Conservation (phyloP, 1,284 basidiomycete species). For the Dichomitus squalens region DNA sequence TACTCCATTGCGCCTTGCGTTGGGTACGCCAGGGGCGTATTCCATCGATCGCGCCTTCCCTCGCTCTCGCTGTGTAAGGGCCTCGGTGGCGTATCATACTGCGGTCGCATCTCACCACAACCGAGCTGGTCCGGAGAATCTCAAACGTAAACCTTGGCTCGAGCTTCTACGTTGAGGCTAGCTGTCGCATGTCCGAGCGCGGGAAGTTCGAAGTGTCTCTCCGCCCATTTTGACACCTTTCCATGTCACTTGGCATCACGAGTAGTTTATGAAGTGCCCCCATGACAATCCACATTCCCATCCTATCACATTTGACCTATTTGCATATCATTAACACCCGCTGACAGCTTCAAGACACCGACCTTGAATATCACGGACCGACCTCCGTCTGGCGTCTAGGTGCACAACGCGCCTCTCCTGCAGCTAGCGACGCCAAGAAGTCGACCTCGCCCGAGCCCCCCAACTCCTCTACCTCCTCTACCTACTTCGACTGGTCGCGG, state of each 20-base stretch:
- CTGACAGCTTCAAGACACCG: conserved; percentile 34
- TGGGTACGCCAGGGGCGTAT: not conserved
- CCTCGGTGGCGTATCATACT: not conserved
- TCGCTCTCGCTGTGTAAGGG: not conserved
- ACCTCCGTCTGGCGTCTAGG: conserved; percentile 41
- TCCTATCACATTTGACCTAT: too few relatives aligned
- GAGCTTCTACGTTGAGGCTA: not conserved
- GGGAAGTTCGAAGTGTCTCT: too few relatives aligned
- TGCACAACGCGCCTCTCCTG: conserved; percentile 26
- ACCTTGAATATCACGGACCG: conserved; percentile 38
- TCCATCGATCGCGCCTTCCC: not conserved
- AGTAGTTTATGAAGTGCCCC: too few relatives aligned
- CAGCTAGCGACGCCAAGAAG: conserved; percentile 17
- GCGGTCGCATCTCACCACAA: not conserved
- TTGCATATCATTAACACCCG: not conserved
- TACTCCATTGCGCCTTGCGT: not conserved
- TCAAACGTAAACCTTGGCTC: not conserved
- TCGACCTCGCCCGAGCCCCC: conserved; percentile 18
- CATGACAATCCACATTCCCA: too few relatives aligned
- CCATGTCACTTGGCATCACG: too few relatives aligned
- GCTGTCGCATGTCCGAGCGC: not conserved
- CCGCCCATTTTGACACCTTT: too few relatives aligned
- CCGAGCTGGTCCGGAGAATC: not conserved
- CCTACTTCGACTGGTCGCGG: conserved; percentile 58
- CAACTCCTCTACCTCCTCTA: conserved; percentile 23